phyloP scores from a whole-genome alignment of 805 yeast species.

The Geotrichum ghanense region DNA sequence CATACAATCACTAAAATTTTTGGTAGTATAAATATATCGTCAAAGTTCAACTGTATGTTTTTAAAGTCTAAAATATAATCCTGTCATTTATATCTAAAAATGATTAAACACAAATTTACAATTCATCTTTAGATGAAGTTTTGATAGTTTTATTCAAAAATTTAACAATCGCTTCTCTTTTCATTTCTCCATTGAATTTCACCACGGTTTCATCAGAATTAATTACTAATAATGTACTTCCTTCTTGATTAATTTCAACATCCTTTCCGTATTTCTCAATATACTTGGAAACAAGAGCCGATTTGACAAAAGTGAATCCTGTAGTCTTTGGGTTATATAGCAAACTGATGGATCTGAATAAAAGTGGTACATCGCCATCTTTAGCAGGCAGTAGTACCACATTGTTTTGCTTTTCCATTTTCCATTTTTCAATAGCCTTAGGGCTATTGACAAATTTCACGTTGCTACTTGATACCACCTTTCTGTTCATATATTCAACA shows the following conservation, averaged over 20 bases:
- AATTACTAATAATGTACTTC: not conserved
- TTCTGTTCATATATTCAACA: constrained; percentile 50
- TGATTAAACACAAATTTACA: too few species aligned
- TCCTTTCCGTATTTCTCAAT: not conserved
- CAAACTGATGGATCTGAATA: not conserved
- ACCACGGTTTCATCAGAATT: not conserved
- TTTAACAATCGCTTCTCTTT: not conserved
- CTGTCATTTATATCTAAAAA: too few species aligned
- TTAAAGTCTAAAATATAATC: too few species aligned
- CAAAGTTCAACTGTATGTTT: too few species aligned
- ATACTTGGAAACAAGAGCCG: not conserved
- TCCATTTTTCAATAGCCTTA: not conserved
- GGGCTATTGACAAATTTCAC: not conserved
- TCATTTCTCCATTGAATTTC: not conserved
- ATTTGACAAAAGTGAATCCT: not conserved
- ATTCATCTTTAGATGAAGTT: too few species aligned
- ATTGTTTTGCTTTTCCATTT: not conserved
- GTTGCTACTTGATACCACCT: not conserved
- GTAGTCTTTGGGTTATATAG: not conserved
- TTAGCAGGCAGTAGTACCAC: not conserved
- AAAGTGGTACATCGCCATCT: not conserved
- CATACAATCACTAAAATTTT: too few species aligned
- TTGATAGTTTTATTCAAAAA: too few species aligned
- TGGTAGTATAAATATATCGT: too few species aligned
- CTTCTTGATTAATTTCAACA: not conserved